Evolutionary conservation across 2,329 filamentous ascomycete genomes (phyloP), one percentile per base, ranked within the genome.

Genomic region (Fusarium palustre): DNA sequence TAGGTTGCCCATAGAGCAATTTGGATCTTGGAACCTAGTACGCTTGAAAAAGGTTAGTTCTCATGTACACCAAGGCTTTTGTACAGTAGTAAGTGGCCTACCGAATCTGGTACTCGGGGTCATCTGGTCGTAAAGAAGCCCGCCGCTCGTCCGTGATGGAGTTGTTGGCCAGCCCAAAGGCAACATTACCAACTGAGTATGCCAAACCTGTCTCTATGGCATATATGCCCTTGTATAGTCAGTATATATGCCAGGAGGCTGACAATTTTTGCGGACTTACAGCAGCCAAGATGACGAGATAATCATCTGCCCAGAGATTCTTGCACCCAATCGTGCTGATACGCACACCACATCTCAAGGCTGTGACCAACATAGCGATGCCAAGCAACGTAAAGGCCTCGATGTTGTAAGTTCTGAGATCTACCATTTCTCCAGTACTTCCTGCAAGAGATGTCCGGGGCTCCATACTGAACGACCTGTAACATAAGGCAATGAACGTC

Each of bases 271-370:
- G 3, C 5, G 10, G 18, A 64, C 76, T 54, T 49, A 88, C 85
- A 63, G 81, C 81, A 7, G 84, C 86, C 20, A 87, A n/a, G 45
- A 84, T 76, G 77, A 89, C 87, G 31, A 90, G 73, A 69, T 86
- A 89, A 64, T 91, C 88, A 74, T 90, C 88, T 2, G 82, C 79
- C 67, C 83, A 81, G 57, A 90, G 82, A n/a, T 81, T 80, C 57
- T 76, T 78, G 38, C 83, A 77, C 16, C 88, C 87, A 3, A 84
- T 82, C 13, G 79, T 76, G 33, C 74, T 79, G 68, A 84, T 79
- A 47, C 88, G 80, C 12, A 85, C 81, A 53, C 81, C 83, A 3
- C 83, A 82, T 33, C 88, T 82, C 13, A 90, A 71, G 10, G 74
- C 73, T 15, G 88, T 88, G 46, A 87, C 71, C 33, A 81, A 55